Evolutionary conservation across 1,284 basidiomycete genomes (phyloP), one percentile per base, ranked within the genome.

Genomic region (Ganoderma resinaceum): DNA sequence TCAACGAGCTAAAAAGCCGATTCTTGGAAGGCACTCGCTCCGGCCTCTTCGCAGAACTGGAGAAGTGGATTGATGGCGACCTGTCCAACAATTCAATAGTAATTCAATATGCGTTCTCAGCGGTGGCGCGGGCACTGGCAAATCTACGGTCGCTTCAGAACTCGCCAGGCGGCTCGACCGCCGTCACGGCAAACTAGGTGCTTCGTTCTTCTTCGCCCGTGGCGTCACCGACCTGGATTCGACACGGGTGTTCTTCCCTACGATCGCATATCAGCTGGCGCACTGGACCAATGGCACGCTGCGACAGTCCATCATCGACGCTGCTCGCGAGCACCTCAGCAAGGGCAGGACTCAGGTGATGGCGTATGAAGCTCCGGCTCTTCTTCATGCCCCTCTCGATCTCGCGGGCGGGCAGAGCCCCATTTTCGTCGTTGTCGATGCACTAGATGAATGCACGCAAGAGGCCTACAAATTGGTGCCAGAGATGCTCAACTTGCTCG

Each of bases 21-120:
- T 70, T 63, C 16, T 74, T 72, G 59, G 75, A 38, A 18, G 71
- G 72, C 1, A 68, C 72, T 2, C 66, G 68, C 29, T 42, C 33
- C 2, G 42, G 20, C 3, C n/a, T 72, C 5, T 46, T 71, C 9
- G 57, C 62, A 3, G 31, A 64, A 16, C 59, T 71, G 12, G 61
- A 64, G 33, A 14, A 26, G 5, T 71, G 70, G 70, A 61, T 42
- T 2, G n/a, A 23, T 4, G 58, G 23, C 37, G 58, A 42, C 6
- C 37, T 40, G 9, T 14, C 23, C 33, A n/a, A 60, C 35, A 42
- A 49, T 31, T 20, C 62, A 12, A 58, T 63, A n/a, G 42, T n/a
- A 42, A 49, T 31, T 20, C 62, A 12, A 58, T 63, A 58, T 63
- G 62, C 23, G 42, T 70, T 26, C 62, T 73, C 55, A 66, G 57